These are phyloP conservation scores for Pochonia chlamydosporia DNA, from an alignment of 2,329 filamentous ascomycete genomes.

Conservation along the genomic window DNA sequence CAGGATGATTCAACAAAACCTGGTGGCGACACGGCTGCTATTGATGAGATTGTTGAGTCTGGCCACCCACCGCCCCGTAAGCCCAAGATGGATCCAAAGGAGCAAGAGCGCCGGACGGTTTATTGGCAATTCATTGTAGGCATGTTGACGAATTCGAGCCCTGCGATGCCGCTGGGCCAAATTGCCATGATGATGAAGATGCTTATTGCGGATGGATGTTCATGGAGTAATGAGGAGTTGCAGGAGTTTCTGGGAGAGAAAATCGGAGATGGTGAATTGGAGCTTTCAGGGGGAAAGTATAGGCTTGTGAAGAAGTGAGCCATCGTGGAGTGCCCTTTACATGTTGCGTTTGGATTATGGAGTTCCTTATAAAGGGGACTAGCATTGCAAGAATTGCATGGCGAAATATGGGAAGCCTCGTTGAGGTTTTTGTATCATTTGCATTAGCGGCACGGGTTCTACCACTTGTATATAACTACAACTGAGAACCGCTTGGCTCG, in stretches of 20 bases:
- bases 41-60: constrained; percentile 16
- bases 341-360: too few species aligned
- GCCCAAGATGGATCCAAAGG: constrained; percentile 56
- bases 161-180: constrained; percentile 69
- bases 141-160: constrained; percentile 89
- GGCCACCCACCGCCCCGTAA: constrained; percentile 40
- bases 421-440: too few species aligned
- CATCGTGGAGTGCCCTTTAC: too few species aligned
- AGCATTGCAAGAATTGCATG: too few species aligned
- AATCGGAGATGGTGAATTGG: constrained; percentile 65
- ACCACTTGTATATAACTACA: too few species aligned
- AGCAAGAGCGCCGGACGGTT: constrained; percentile 53
- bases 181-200: constrained; percentile 96
- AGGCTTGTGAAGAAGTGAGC: constrained; percentile 56
- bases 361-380: too few species aligned
- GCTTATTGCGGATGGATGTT: constrained; percentile 79
- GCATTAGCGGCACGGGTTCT: too few species aligned
- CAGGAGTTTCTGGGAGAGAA: constrained; percentile 74
- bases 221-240: constrained; percentile 84
- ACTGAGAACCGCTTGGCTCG: too few species aligned
- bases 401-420: too few species aligned
- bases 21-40: constrained; percentile 24
- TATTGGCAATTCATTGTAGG: constrained; percentile 91
- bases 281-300: constrained; percentile 66
- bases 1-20: constrained; percentile 19